Evolutionary conservation across 371 early-diverging fungal species (phyloP), one percentile per base, ranked within the genome.

Genomic region (Apophysomyces trapeziformis): DNA sequence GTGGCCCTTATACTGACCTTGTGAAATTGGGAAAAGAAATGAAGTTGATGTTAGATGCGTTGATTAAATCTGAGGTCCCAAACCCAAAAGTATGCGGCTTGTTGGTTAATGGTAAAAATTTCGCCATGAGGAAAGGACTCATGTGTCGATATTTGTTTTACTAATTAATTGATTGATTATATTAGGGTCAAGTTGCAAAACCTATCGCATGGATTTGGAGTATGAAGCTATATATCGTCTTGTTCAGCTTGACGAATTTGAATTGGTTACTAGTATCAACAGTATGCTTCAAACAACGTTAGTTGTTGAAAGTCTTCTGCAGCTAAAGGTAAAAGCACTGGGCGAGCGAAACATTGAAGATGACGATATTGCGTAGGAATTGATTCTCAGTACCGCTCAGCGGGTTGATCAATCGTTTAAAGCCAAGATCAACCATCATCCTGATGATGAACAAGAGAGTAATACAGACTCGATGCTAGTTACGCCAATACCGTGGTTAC

Each of bases 11-110:
- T 38, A 32, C 59, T 35, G 59, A 58, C 37, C 59, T 58, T 21
- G 59, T 16, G 35, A 58, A 58, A 37, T 37, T 58, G n/a, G 59
- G 59, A 26, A 32, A 37, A 37, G 37, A 37, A 58, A 58, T 18
- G 36, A 58, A 58, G 38, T 14, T 14, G 43, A 14, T 43, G 43
- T 43, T 43, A 43, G 43, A 43, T 43, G 43, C 14, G 14, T 43
- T 43, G 4, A 14, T 2, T 43, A 43, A 43, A 43, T 43, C 43
- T 43, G 43, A 43, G 43, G 43, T 43, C 14, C 43, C 43, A 43
- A 43, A 43, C 43, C 43, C 43, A 43, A 43, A 43, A 43, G 43
- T 43, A 43, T 43, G 43, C 43, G 43, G 43, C 9, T 4, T 43
- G 14, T 43, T 9, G 43, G 43, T 43, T 43, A 43, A 43, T 43